Conservation (phyloP, 768 basidiomycete species). For the Russula virescens region DNA sequence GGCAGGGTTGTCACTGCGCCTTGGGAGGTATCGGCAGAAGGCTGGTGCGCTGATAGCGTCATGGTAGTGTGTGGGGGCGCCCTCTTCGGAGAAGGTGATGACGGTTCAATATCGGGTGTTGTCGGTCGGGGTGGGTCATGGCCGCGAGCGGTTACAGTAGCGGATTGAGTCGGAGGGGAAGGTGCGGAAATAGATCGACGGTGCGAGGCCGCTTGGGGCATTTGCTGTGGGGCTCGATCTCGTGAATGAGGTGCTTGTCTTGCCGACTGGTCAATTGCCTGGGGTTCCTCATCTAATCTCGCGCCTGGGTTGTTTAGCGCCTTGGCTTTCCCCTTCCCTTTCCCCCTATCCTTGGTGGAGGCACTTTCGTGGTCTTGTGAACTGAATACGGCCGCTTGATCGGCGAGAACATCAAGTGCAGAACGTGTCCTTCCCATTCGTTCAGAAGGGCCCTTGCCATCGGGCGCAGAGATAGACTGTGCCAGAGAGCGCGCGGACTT, state of each 20-base stretch:
- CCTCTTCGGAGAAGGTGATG: not conserved
- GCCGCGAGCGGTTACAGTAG: not conserved
- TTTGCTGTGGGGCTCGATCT: not conserved
- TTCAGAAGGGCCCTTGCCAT: slow-evolving; percentile 5
- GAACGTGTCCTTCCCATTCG: slow-evolving; percentile 12
- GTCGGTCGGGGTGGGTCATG: slow-evolving; percentile 3
- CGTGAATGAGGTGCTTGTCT: not conserved
- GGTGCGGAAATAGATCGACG: not conserved
- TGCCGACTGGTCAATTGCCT: not conserved
- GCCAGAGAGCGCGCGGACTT: slow-evolving; percentile 10
- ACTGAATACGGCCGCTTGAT: slow-evolving; percentile 54
- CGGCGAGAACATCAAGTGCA: slow-evolving; percentile 68
- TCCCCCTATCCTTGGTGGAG: slow-evolving; percentile 21
- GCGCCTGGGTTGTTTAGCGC: not conserved
- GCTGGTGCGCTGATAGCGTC: not conserved
- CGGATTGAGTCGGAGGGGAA: not conserved
- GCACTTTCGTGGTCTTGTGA: slow-evolving; percentile 30
- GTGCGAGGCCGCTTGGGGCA: not conserved
- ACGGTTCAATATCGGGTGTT: not conserved
- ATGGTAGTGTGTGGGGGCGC: not conserved
- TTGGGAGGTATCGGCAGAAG: not conserved
- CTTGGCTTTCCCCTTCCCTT: slow-evolving; percentile 19
- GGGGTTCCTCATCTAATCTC: not conserved
- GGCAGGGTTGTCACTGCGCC: not conserved
- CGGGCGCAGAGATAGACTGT: not conserved